Conservation (phyloP, 1,139 yeast genomes). For the Geotrichum histeridarum region DNA sequence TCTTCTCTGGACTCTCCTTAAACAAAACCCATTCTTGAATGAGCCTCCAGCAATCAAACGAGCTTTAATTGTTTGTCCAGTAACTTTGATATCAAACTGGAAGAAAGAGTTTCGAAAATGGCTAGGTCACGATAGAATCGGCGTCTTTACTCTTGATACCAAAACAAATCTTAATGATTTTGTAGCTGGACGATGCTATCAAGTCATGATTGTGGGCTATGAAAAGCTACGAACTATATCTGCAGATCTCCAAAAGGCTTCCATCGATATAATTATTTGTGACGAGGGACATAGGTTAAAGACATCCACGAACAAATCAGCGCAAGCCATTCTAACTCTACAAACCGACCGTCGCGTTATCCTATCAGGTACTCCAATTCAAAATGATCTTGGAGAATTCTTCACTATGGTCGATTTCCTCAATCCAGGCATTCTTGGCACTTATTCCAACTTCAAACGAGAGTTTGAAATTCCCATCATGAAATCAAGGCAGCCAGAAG, state of each 20-base stretch:
- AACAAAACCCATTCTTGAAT: constrained; percentile 57
- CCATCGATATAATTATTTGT: constrained; percentile 74
- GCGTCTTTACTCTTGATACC: constrained; percentile 36
- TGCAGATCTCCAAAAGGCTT: constrained; percentile 48
- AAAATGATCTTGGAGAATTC: constrained; percentile 82
- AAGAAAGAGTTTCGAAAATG: constrained; percentile 81
- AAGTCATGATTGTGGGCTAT: constrained; percentile 79
- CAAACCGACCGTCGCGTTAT: constrained; percentile 56
- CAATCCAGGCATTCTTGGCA: constrained; percentile 78
- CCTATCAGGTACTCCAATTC: constrained; percentile 91
- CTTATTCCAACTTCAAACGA: constrained; percentile 57
- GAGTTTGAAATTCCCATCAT: constrained; percentile 66
- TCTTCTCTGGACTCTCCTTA: constrained; percentile 74
- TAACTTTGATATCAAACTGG: constrained; percentile 86
- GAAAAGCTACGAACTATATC: constrained; percentile 64
- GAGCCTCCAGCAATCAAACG: constrained; percentile 47
- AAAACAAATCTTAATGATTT: constrained; percentile 60
- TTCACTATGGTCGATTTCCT: constrained; percentile 75
- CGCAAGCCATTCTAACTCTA: constrained; percentile 55
- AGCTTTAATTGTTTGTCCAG: constrained; percentile 84
- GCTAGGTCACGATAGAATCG: constrained; percentile 64
- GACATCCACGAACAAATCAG: constrained; percentile 55
- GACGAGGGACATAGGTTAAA: constrained; percentile 94
- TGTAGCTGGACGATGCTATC: constrained; percentile 66
- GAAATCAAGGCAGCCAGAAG: constrained; percentile 67